These are phyloP conservation scores for Neohortaea acidophila DNA, from an alignment of 495 filamentous ascomycete genomes.

Conservation along the genomic window DNA sequence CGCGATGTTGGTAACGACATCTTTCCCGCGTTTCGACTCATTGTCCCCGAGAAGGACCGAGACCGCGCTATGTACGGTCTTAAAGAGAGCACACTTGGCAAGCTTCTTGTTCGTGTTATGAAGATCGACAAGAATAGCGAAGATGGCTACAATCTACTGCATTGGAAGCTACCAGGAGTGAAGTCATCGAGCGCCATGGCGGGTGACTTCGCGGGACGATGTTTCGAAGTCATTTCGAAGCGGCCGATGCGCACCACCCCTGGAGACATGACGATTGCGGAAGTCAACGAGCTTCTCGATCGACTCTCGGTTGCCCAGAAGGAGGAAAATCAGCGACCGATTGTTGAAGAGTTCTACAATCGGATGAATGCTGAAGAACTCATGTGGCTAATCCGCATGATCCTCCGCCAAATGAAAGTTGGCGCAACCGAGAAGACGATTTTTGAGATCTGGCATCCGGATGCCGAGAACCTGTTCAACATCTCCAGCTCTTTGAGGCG, in stretches of 20 bases:
- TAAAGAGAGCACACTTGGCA: constrained; percentile 83
- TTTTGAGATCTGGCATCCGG: constrained; percentile 83
- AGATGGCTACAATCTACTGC: constrained; percentile 68
- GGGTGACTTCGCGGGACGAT: constrained; percentile 82
- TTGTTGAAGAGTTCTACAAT: constrained; percentile 70
- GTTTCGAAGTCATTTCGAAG: constrained; percentile 74
- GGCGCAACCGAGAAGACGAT: constrained; percentile 90
- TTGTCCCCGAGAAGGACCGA: constrained; percentile 85
- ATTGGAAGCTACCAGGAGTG: constrained; percentile 83
- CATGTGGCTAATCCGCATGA: constrained; percentile 87
- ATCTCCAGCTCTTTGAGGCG: constrained; percentile 78
- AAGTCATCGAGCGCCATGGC: constrained; percentile 46
- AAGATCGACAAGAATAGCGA: constrained; percentile 86
- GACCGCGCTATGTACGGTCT: constrained; percentile 89
- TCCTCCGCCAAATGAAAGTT: constrained; percentile 94
- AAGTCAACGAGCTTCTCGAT: constrained; percentile 82
- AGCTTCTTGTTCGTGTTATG: constrained; percentile 75
- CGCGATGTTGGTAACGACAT: constrained; percentile 79
- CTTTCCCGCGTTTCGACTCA: constrained; percentile 82
- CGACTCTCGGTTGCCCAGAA: constrained; percentile 55
- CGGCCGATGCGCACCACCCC: constrained; percentile 57
- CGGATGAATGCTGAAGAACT: constrained; percentile 88
- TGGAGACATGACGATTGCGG: constrained; percentile 67
- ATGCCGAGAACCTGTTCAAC: constrained; percentile 79
- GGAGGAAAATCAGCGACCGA: constrained; percentile 66